Conservation (phyloP, 768 basidiomycete genomes). For the Podaxis sp. region DNA sequence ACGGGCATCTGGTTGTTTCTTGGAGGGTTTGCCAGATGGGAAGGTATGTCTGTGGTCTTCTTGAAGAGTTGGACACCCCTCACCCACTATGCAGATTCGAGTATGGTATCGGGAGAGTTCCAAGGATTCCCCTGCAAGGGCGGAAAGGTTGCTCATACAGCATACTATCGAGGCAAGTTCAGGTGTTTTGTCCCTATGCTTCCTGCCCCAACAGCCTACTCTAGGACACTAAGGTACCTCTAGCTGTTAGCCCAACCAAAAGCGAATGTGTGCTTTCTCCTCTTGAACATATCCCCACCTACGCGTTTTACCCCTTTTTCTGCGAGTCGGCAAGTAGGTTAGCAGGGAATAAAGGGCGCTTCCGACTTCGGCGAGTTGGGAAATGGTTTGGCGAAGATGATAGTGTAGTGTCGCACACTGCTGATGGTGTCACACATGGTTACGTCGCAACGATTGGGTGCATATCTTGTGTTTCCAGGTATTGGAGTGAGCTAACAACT, state of each 20-base stretch:
- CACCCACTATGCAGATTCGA: constrained; percentile 43
- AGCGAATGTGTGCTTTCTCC: not conserved
- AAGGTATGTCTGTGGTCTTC: constrained; percentile 34
- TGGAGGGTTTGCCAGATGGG: constrained; percentile 51
- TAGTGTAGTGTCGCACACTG: constrained; percentile 5
- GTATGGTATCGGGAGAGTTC: constrained; percentile 49
- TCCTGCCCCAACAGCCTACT: constrained; percentile 9
- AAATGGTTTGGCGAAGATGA: constrained; percentile 47
- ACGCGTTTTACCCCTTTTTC: constrained; percentile 71
- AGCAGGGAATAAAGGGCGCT: constrained; percentile 49
- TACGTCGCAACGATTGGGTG: not conserved
- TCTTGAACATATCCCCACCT: constrained; percentile 34
- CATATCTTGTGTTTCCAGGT: not conserved
- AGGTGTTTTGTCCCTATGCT: not conserved
- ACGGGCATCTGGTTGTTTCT: constrained; percentile 62
- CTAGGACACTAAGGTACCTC: constrained; percentile 4
- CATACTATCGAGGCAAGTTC: constrained; percentile 51
- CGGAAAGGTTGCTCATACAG: constrained; percentile 54
- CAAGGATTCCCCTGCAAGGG: constrained; percentile 35
- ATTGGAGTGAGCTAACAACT: not conserved
- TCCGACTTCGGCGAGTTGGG: constrained; percentile 61
- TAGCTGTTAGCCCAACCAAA: not conserved
- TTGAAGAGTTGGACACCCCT: not conserved
- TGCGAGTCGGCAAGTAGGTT: constrained; percentile 39
- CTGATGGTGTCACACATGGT: not conserved